These are phyloP conservation scores for Cordyceps farinosa DNA, from an alignment of 2,329 filamentous ascomycete species.

Conservation along the genomic window DNA sequence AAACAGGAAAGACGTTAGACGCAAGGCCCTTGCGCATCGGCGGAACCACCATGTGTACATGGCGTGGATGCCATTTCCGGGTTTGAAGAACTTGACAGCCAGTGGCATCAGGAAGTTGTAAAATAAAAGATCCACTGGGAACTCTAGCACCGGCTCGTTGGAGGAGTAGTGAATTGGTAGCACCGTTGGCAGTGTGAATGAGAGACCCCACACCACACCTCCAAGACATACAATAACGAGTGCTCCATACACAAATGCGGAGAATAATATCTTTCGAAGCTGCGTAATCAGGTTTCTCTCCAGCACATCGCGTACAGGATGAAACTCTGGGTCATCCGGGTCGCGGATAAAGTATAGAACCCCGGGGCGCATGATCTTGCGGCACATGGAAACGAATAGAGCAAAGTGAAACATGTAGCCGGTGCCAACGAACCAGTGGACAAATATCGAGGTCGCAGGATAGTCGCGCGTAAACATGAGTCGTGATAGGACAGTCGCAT, in stretches of 20 bases:
- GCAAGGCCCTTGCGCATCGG: conserved; percentile 72
- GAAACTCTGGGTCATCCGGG: conserved; percentile 96
- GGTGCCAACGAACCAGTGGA: conserved; percentile 98
- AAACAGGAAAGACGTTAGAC: conserved; percentile 90
- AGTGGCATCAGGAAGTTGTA: conserved; percentile 96
- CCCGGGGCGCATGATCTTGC: conserved; percentile 92
- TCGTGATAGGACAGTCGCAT: conserved; percentile 72
- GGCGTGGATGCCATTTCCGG: conserved; percentile 75
- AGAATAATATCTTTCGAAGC: conserved; percentile 92
- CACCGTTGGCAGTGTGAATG: conserved; percentile 62
- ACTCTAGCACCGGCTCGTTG: conserved; percentile 87
- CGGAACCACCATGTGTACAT: conserved; percentile 98
- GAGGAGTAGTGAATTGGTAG: conserved; percentile 92
- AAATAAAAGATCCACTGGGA: conserved; percentile 88
- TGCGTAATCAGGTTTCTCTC: conserved; percentile 91
- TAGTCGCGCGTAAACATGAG: conserved; percentile 73
- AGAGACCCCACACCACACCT: conserved; percentile 91
- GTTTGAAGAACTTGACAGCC: conserved; percentile 77
- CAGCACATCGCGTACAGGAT: conserved; percentile 92
- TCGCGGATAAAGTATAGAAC: conserved; percentile 98
- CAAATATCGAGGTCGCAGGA: conserved; percentile 87
- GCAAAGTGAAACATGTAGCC: conserved; percentile 99
- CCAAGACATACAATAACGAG: conserved; percentile 90
- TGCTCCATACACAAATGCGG: conserved; percentile 90
- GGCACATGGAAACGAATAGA: conserved; percentile 97